Base-by-base conservation (phyloP, 2,329 filamentous ascomycete species). In the Gyromitra esculenta region DNA sequence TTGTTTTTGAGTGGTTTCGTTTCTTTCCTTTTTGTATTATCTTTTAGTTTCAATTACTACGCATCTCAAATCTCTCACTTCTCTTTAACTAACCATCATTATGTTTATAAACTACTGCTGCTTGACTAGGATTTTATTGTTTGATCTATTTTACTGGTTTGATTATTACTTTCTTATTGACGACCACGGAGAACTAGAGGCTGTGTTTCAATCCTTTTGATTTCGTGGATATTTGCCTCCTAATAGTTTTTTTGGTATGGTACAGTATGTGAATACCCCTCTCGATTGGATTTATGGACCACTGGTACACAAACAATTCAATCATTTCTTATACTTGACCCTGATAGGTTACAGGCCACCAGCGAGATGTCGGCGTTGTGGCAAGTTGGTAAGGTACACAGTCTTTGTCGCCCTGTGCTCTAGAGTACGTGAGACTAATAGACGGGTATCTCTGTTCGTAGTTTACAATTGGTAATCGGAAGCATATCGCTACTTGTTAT, bases 11-110 rank as follows among this genome's bases (percentile, higher is more conserved):
- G 54, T 57, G 54, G 31, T 75, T 21, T 39, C 37, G 21, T 59
- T 48, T 73, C n/a, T 31, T 50, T 69, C 25, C 39, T 35, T 73
- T 45, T 69, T 77, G 75, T 77, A 77, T 65, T 65, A 77, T 75
- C 67, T 50, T 69, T 60, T 25, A 11, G 18, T 60, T 31, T n/a
- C 59, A 60, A 50, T 45, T 60, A 41, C 43, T 57, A 45, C 25
- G 6, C 21, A 48, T 50, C 18, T 50, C 54, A 6, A 39, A 63
- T 35, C 45, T 25, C 54, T 11, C 41, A 45, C 59, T 65, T n/a
- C 64, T 50, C 52, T 43, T 52, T 48, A 37, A 25, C 25, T n/a
- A 11, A 45, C 39, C 21, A 35, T 63, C 45, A 1, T 18, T 68
- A 21, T 75, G 65, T 45, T 64, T 60, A 73, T 73, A 63, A 64